Evolutionary conservation across 2,329 filamentous ascomycete species (phyloP).

Genomic region (Fusarium sambucinum): DNA sequence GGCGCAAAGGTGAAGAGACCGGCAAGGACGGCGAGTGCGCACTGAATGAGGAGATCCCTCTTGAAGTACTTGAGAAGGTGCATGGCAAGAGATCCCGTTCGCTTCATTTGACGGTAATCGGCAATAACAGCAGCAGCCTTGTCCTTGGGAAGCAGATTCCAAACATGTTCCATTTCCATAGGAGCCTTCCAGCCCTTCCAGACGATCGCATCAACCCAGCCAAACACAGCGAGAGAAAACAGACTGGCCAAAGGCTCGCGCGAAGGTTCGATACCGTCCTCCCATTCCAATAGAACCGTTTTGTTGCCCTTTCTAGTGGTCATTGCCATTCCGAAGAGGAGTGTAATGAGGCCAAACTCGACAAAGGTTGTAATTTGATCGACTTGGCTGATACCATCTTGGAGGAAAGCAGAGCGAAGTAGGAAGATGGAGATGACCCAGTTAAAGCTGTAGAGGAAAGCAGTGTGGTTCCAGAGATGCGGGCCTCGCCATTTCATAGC

Average conservation of each 20-base stretch:
- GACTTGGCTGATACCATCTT: constrained; percentile 73
- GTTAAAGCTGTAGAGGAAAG: constrained; percentile 81
- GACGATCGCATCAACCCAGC: constrained; percentile 91
- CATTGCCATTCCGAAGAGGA: constrained; percentile 81
- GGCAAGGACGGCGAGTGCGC: constrained; percentile 80
- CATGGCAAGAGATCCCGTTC: constrained; percentile 80
- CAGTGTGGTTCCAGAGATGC: constrained; percentile 92
- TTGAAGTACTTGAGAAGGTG: constrained; percentile 90
- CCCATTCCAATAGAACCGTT: constrained; percentile 87
- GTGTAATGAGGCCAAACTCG: constrained; percentile 79
- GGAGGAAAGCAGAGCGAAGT: constrained; percentile 87
- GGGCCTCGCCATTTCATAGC: constrained; percentile 75
- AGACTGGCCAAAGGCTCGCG: constrained; percentile 89
- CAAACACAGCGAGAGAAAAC: constrained; percentile 87
- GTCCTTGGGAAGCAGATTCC: constrained; percentile 90
- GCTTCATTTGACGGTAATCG: constrained; percentile 87
- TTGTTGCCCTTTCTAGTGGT: constrained; percentile 93
- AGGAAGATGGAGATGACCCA: constrained; percentile 82
- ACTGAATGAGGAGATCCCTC: constrained; percentile 79
- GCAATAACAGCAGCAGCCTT: constrained; percentile 85
- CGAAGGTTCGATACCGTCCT: constrained; percentile 88
- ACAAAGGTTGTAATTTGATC: constrained; percentile 73
- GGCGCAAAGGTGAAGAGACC: constrained; percentile 91
- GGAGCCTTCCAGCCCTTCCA: constrained; percentile 89
- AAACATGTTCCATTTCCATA: constrained; percentile 86